Percentiles rank a stretch among this genome's conserved stretches.
Evolutionary conservation across 169 alveolate species (phyloP).

Genomic region (Babesia gibsoni): DNA sequence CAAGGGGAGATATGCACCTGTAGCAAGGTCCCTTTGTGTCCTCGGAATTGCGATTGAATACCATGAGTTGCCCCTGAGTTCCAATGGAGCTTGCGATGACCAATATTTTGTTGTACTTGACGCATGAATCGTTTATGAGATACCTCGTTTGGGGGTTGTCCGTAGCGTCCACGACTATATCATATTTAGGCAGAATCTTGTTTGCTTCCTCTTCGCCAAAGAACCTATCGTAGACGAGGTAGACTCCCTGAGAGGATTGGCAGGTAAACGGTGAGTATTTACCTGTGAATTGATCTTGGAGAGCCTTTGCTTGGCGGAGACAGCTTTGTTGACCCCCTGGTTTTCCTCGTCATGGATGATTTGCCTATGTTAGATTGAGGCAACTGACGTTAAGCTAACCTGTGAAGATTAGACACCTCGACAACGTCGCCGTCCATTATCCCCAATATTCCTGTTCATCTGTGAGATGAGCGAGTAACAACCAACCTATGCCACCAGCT

Average conservation of each 20-base stretch:
- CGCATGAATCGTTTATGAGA: constrained; percentile 71
- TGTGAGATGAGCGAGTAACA: neutral
- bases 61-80: constrained; percentile 74
- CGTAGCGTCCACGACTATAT: constrained; percentile 70
- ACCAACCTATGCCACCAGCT: constrained; percentile 95
- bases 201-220: constrained; percentile 66
- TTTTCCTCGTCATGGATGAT: constrained; percentile 73
- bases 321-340: constrained; percentile 75
- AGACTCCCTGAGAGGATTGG: constrained; percentile 4
- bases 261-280: neutral
- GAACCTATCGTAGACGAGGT: constrained; percentile 58
- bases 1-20: constrained; percentile 63
- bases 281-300: constrained; percentile 53
- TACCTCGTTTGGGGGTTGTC: constrained; percentile 73
- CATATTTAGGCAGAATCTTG: constrained; percentile 61
- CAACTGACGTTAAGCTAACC: constrained; percentile 36
- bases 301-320: constrained; percentile 69
- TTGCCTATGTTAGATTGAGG: constrained; percentile 63
- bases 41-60: constrained; percentile 30
- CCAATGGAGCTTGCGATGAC: constrained; percentile 72
- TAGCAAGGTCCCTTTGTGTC: constrained; percentile 56
- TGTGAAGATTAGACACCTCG: constrained; percentile 77
- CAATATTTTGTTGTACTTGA: constrained; percentile 62
- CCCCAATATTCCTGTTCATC: constrained; percentile 65
- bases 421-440: constrained; percentile 82